These are phyloP conservation scores for Phyllosticta ampelicida DNA, from an alignment of 2,329 filamentous ascomycete genomes.

Conservation along the genomic window DNA sequence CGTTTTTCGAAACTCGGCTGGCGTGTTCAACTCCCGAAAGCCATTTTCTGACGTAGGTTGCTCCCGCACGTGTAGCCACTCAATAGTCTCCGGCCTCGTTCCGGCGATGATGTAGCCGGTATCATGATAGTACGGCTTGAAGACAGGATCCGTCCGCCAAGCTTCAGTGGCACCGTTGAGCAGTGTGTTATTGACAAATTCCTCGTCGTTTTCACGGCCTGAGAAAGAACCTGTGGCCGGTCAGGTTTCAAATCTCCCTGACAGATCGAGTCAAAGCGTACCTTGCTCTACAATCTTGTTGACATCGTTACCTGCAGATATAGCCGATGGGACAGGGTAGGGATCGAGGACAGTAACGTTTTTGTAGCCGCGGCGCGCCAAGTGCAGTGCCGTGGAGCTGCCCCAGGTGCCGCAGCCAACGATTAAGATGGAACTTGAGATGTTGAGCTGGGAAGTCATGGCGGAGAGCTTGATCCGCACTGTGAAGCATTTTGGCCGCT, in stretches of 20 bases:
- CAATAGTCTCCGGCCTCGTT: conserved; percentile 27
- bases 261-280: conserved; percentile 10
- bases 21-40: conserved; percentile 27
- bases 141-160: conserved; percentile 35
- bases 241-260: neutral
- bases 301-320: conserved; percentile 41
- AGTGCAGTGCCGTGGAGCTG: conserved; percentile 41
- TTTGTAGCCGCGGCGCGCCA: conserved; percentile 39
- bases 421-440: conserved; percentile 25
- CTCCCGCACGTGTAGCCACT: conserved; percentile 28
- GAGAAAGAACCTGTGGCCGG: conserved; percentile 2
- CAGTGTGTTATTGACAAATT: conserved; percentile 2
- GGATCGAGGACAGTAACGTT: conserved; percentile 40
- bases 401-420: conserved; percentile 44
- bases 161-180: conserved; percentile 24
- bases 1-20: conserved; percentile 37
- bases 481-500: neutral
- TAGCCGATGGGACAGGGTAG: conserved; percentile 35
- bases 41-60: conserved; percentile 15
- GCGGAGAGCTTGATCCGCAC: neutral
- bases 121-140: conserved; percentile 34
- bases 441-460: conserved; percentile 2
- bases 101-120: conserved; percentile 40
- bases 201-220: neutral
- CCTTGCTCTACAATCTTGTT: conserved; percentile 40